phyloP scores from a whole-genome alignment of 345 rosid species.

The Dipteronia dyeriana region DNA sequence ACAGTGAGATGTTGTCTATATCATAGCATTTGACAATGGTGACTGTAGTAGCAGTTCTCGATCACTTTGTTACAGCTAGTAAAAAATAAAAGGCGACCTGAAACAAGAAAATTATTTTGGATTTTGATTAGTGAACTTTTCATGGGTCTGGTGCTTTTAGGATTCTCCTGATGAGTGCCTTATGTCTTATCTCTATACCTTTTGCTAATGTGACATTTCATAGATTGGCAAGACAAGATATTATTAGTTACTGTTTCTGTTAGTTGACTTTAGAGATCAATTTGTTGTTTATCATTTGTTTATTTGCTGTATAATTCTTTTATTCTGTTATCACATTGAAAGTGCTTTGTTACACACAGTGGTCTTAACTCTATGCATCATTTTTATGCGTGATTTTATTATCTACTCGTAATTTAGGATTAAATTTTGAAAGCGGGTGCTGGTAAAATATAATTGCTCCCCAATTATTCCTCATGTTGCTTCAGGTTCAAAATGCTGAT shows the following conservation, averaged over 20 bases:
- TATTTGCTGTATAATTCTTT: neutral
- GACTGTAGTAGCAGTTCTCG: neutral
- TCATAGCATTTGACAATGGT: neutral
- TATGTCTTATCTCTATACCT: neutral
- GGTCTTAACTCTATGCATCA: neutral
- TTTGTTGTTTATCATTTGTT: conserved; percentile 10
- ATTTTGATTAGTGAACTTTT: neutral
- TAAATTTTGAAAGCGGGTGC: neutral
- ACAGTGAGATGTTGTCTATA: neutral
- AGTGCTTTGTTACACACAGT: neutral
- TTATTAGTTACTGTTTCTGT: neutral
- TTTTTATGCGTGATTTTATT: neutral
- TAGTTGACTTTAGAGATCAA: neutral
- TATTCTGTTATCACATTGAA: neutral
- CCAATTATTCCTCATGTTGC: conserved; percentile 31
- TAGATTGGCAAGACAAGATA: neutral
- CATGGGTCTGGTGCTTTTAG: neutral
- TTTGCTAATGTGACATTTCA: neutral
- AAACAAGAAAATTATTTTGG: neutral
- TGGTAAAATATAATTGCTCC: conserved; percentile 13
- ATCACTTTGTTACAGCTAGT: neutral
- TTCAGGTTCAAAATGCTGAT: conserved; percentile 99
- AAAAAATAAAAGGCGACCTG: neutral
- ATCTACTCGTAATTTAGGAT: neutral
- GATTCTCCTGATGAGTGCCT: neutral